Base-by-base conservation (phyloP, 768 basidiomycete species). In the Suillus luteus region DNA sequence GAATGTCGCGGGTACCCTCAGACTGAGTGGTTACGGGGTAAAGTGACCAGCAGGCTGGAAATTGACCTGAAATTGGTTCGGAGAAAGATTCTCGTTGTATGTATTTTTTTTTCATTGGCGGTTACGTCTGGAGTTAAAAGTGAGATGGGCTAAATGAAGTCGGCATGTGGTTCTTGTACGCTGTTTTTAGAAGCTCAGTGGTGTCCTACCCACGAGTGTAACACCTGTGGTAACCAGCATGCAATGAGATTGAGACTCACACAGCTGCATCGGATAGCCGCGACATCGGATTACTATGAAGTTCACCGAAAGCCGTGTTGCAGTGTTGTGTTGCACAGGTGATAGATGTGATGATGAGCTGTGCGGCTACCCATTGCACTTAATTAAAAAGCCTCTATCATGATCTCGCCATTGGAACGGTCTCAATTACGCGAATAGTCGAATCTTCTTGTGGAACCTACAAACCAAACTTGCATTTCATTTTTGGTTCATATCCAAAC, bases 91-190 rank as follows among this genome's bases (percentile, higher is more conserved):
- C 38, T 58, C 5, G 6, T 35, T 6, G 17, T 55, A 37, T 35
- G 15, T 15, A 11, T 37, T 37, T 43, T 41, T 41, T 41, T 44
- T n/a, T 44, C 54, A 55, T 52, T 37, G 33, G 33, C 6, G 37
- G 12, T 63, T 64, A 63, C 63, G 63, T 63, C 43, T 37, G 62
- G 38, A 11, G 55, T 15, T n/a, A 40, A 62, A 55, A 65, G 54
- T 31, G 57, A 58, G 57, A 46, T 46, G 64, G 38, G 22, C 11
- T 40, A 62, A 44, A 63, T 63, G 62, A 65, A 62, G 10, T 54
- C 38, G 61, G 24, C 24, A 24, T 51, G 2, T 35, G 55, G 37
- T 31, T 54, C n/a, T 12, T 15, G 24, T 61, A 59, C 40, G 19
- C 4, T 62, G 37, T 59, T 38, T 59, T 62, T 62, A 55, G 51